Percentiles rank a stretch among this genome's conserved stretches.
Conservation (phyloP, 352 stramenopile genomes). For the Phytophthora parvispora region DNA sequence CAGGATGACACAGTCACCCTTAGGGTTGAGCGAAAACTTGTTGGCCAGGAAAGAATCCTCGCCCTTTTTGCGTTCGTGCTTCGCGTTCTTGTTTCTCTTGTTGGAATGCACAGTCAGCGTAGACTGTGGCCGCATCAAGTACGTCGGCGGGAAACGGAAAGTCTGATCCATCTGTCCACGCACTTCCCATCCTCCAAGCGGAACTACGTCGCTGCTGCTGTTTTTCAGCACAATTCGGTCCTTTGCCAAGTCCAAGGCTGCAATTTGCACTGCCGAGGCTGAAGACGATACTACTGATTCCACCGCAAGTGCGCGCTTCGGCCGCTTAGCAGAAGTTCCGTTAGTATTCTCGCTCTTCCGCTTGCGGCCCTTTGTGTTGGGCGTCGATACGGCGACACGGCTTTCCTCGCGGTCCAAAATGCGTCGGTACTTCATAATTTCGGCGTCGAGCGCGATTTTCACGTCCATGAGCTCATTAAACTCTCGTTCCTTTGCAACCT, state of each 20-base stretch:
- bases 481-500: slow-evolving; percentile 79
- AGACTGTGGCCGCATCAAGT: slow-evolving; percentile 74
- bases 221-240: slow-evolving; percentile 86
- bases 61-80: slow-evolving; percentile 74
- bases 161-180: slow-evolving; percentile 69
- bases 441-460: slow-evolving; percentile 81
- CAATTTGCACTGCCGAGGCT: slow-evolving; percentile 63
- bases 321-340: slow-evolving; percentile 44
- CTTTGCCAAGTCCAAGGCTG: slow-evolving; percentile 75
- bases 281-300: slow-evolving; percentile 10
- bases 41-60: slow-evolving; percentile 85
- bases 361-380: slow-evolving; percentile 64
- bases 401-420: slow-evolving; percentile 87
- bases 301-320: slow-evolving; percentile 40
- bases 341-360: slow-evolving; percentile 63
- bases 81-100: slow-evolving; percentile 84
- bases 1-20: slow-evolving; percentile 77
- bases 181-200: slow-evolving; percentile 76
- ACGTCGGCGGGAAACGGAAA: slow-evolving; percentile 76
- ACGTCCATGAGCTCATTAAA: slow-evolving; percentile 93
- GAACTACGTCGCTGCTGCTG: slow-evolving; percentile 62
- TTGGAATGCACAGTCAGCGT: slow-evolving; percentile 84
- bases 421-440: slow-evolving; percentile 85
- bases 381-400: slow-evolving; percentile 71
- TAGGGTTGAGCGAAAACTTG: slow-evolving; percentile 82